A percentile compares a stretch with the other conserved stretches of the same genome.
Conservation (phyloP, 2,329 filamentous ascomycete species). For the Ascomycota sp. region DNA sequence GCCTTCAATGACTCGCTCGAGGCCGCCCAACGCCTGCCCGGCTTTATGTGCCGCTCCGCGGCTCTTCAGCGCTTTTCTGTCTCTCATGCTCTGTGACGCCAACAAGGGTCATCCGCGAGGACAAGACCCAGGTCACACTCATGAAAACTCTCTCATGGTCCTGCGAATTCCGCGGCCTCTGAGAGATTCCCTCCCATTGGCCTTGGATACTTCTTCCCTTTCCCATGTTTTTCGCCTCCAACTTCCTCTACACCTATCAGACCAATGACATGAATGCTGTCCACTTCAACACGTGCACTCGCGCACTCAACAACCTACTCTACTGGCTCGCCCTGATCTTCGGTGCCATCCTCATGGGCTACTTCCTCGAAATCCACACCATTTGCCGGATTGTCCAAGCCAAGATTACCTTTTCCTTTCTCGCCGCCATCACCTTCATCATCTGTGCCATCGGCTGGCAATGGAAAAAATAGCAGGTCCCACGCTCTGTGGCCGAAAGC, state of each 20-base stretch:
- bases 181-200: constrained; percentile 48
- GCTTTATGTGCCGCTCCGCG: too few relatives aligned
- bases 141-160: constrained; percentile 85
- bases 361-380: constrained; percentile 42
- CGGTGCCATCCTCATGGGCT: constrained; percentile 26
- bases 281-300: constrained; percentile 32
- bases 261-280: constrained; percentile 35
- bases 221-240: constrained; percentile 33
- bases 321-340: constrained; percentile 38
- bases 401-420: constrained; percentile 41
- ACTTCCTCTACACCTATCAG: constrained; percentile 36
- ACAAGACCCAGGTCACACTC: constrained; percentile 62
- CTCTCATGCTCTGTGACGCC: too few relatives aligned
- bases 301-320: constrained; percentile 31
- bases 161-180: constrained; percentile 57
- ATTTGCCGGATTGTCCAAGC: constrained; percentile 53
- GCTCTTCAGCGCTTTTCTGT: constrained; percentile 35
- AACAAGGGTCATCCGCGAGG: constrained; percentile 10
- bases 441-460: constrained; percentile 73
- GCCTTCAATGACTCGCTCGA: too few relatives aligned
- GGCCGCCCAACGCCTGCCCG: too few relatives aligned
- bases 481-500: constrained; percentile 15
- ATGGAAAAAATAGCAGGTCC: constrained; percentile 38
- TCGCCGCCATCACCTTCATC: constrained; percentile 51
- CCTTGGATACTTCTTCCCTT: constrained; percentile 48